phyloP scores from a whole-genome alignment of 768 basidiomycete species.

The Mycena galopus region DNA sequence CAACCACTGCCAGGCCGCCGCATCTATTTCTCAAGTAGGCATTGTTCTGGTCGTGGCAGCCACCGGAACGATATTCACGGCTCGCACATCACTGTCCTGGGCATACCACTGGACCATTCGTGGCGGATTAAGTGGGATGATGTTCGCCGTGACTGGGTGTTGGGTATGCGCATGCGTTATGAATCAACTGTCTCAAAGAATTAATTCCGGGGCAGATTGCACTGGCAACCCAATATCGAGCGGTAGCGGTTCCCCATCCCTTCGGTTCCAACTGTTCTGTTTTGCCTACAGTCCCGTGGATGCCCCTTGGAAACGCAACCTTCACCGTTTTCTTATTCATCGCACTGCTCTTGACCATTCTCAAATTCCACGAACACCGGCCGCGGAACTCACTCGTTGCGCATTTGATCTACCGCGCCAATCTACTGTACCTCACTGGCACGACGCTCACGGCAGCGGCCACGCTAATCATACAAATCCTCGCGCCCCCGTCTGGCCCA shows the following conservation, averaged over 20 bases:
- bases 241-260: neutral
- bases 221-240: conserved; percentile 12
- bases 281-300: neutral
- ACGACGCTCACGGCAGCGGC: conserved; percentile 4
- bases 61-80: conserved; percentile 8
- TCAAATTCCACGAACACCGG: conserved; percentile 7
- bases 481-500: conserved; percentile 11
- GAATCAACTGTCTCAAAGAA: neutral
- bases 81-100: conserved; percentile 23
- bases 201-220: conserved; percentile 1
- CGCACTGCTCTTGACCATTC: conserved; percentile 18
- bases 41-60: conserved; percentile 12
- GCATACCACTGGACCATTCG: conserved; percentile 1
- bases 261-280: conserved; percentile 21
- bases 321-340: conserved; percentile 6
- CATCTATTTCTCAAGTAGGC: conserved; percentile 25
- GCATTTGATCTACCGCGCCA: conserved; percentile 12
- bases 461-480: conserved; percentile 6
- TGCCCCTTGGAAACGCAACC: neutral
- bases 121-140: neutral
- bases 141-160: neutral
- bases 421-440: conserved; percentile 15
- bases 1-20: conserved; percentile 21
- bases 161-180: conserved; percentile 8
- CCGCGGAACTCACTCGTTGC: conserved; percentile 11